Percentiles rank a stretch among this genome's conserved stretches.
Evolutionary conservation across 2,329 filamentous ascomycete genomes (phyloP).

Genomic region (Colletotrichum theobromicola): DNA sequence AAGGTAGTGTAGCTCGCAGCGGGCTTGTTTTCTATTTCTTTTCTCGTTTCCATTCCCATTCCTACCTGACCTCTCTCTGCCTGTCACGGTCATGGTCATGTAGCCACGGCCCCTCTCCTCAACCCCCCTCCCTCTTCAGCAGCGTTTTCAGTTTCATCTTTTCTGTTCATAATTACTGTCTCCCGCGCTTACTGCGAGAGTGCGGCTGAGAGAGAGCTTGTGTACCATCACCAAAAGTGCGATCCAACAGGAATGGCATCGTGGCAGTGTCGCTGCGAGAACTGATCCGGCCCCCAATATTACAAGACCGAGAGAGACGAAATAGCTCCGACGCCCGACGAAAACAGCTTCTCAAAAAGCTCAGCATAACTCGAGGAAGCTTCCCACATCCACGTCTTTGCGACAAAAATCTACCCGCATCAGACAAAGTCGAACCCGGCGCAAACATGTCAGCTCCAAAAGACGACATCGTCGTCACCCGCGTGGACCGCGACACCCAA

Average conservation of each 20-base stretch:
- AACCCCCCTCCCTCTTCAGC: background rate
- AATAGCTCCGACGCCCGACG: background rate
- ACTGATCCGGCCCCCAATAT: background rate
- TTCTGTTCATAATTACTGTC: background rate
- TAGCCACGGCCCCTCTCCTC: background rate
- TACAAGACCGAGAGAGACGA: background rate
- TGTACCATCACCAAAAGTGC: background rate
- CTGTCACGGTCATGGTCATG: background rate
- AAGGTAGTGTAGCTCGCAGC: background rate
- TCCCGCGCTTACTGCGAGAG: background rate
- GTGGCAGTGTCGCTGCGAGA: background rate
- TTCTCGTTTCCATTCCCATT: constrained; percentile 5
- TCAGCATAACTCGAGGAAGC: background rate
- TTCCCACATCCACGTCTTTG: background rate
- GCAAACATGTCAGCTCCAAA: constrained; percentile 13
- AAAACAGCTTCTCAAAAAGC: background rate
- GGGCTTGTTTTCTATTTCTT: constrained; percentile 15
- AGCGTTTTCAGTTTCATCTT: background rate
- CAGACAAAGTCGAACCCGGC: background rate
- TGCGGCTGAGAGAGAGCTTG: background rate
- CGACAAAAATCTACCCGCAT: background rate
- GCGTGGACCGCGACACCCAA: constrained; percentile 7
- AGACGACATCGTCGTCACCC: constrained; percentile 16
- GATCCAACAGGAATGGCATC: constrained; percentile 15
- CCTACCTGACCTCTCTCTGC: background rate